These are phyloP conservation scores for Tylopilus subfusipes DNA, from an alignment of 768 basidiomycete species.

Conservation along the genomic window DNA sequence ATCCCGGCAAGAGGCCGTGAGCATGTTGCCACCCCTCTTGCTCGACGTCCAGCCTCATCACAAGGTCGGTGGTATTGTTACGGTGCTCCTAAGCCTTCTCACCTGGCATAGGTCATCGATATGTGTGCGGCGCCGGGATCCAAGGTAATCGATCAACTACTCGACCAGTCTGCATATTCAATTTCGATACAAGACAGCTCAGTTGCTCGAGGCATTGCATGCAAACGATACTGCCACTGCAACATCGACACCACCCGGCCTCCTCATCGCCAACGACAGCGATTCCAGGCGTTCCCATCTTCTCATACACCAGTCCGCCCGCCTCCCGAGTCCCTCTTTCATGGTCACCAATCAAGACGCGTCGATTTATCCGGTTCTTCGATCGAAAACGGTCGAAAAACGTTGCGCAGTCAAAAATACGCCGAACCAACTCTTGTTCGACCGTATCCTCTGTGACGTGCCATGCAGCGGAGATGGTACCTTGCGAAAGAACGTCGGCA, in stretches of 20 bases:
- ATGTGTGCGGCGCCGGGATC: slow-evolving; percentile 99
- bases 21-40: slow-evolving; percentile 97
- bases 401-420: slow-evolving; percentile 36
- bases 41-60: slow-evolving; percentile 95
- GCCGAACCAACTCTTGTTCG: slow-evolving; percentile 67
- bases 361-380: slow-evolving; percentile 73
- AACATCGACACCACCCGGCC: slow-evolving; percentile 71
- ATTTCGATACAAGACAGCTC: slow-evolving; percentile 64
- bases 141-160: slow-evolving; percentile 50
- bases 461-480: slow-evolving; percentile 99
- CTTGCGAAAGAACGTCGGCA: slow-evolving; percentile 87
- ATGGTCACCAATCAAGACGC: slow-evolving; percentile 98
- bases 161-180: background rate
- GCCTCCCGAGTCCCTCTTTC: slow-evolving; percentile 86
- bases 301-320: slow-evolving; percentile 94
- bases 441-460: slow-evolving; percentile 93
- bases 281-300: slow-evolving; percentile 94
- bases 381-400: slow-evolving; percentile 21
- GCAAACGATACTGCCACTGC: slow-evolving; percentile 63
- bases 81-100: background rate
- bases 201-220: slow-evolving; percentile 93
- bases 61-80: slow-evolving; percentile 42
- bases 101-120: slow-evolving; percentile 66
- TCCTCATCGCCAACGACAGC: slow-evolving; percentile 93
- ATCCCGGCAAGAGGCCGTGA: slow-evolving; percentile 95